phyloP scores from a whole-genome alignment of 106 monocot species.

The Triglochin maritima region DNA sequence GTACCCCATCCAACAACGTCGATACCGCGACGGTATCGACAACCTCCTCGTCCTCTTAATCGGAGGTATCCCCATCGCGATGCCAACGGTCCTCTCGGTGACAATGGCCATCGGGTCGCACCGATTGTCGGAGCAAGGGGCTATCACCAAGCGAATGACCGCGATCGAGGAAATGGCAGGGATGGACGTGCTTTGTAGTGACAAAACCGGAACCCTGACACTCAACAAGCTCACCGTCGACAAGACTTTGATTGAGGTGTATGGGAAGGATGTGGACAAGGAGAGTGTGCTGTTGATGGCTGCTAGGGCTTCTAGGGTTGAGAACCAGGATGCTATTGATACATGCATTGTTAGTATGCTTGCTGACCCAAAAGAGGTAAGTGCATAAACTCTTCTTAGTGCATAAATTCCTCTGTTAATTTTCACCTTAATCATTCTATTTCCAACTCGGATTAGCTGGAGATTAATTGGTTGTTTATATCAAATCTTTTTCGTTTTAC shows the following conservation, averaged over 20 bases:
- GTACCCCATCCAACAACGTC: constrained; percentile 40
- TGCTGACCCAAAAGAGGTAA: constrained; percentile 12
- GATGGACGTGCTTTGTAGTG: constrained; percentile 42
- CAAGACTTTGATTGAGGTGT: constrained; percentile 37
- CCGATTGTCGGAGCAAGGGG: constrained; percentile 45
- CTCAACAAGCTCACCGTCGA: constrained; percentile 52
- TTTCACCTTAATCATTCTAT: too few relatives aligned
- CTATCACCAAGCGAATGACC: constrained; percentile 58
- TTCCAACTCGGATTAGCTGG: too few relatives aligned
- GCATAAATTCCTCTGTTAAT: too few relatives aligned
- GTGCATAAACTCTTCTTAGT: too few relatives aligned
- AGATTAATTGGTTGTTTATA: too few relatives aligned
- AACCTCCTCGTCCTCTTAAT: constrained; percentile 54
- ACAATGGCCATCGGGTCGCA: constrained; percentile 61
- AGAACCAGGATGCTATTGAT: constrained; percentile 16
- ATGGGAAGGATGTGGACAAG: constrained; percentile 14
- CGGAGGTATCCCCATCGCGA: constrained; percentile 56
- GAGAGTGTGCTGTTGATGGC: not conserved
- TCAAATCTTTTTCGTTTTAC: too few relatives aligned
- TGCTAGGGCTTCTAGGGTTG: constrained; percentile 18
- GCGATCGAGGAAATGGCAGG: constrained; percentile 58
- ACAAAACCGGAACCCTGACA: constrained; percentile 47
- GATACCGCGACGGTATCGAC: constrained; percentile 43
- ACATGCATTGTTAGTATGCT: constrained; percentile 11
- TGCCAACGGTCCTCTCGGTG: constrained; percentile 58